Evolutionary conservation across 1,284 basidiomycete genomes (phyloP), one percentile per base, ranked within the genome.

Genomic region (Lignosus rhinocerotis): DNA sequence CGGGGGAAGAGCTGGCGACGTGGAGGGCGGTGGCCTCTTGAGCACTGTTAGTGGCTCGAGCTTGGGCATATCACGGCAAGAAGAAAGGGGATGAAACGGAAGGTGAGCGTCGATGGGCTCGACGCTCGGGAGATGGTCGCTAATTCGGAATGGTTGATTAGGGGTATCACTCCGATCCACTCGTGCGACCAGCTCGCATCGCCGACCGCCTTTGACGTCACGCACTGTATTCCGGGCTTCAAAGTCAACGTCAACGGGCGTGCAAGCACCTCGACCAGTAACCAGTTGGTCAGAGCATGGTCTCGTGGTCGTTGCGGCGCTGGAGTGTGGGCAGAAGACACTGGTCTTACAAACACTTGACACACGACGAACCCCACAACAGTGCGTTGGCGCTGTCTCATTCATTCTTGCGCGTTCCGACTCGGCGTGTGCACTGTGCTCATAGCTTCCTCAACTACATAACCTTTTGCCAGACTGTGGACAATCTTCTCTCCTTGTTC

Each of bases 1-100:
- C 17, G 49, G 34, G 32, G 55, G 55, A n/a, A 46, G 49, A 1
- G 42, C 49, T 8, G 50, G 55, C 17, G 55, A 56, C 12, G 7
- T 34, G 19, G 36, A 47, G n/a, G 50, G 42, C 12, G 55, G 55
- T 7, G 33, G 43, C 38, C 55, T 56, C 10, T n/a, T 51, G 6
- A 52, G 49, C 36, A 56, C 55, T 9, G 49, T 51, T 6, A 49
- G 55, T n/a, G 43, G 36, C 16, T 56, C 55, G 11, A 52, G 36
- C n/a, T 34, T 31, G 17, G 55, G 36, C 55, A 56, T 56, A 2
- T 39, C 36, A 11, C n/a, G 38, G 34, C 19, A 16, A 10, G 33
- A 49, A 21, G 33, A 49, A 25, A 17, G 41, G 6, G 19, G n/a
- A n/a, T 10, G 41, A 17, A 10, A 17, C n/a, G 41, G 41, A 17